Percentiles rank a stretch among this genome's conserved stretches.
These are phyloP conservation scores for Talaromyces sp. DNA, from an alignment of 2,329 filamentous ascomycete genomes.

Conservation along the genomic window DNA sequence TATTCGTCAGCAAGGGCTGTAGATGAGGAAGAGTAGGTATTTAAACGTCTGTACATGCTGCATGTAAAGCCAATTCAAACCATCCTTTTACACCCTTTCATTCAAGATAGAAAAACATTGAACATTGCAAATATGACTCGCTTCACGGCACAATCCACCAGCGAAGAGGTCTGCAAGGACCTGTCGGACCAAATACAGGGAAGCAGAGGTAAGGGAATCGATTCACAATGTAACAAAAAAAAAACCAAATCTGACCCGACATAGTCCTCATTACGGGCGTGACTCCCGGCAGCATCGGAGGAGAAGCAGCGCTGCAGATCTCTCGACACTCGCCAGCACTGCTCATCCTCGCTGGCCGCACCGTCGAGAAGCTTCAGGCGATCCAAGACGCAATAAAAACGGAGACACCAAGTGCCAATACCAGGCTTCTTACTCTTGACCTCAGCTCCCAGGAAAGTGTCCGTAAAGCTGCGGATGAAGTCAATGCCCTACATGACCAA, in stretches of 20 bases:
- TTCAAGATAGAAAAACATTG: background rate
- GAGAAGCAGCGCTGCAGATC: background rate
- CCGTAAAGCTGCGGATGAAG: background rate
- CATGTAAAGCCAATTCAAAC: background rate
- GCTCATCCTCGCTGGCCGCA: constrained; percentile 3
- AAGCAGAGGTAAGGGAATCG: background rate
- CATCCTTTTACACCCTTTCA: background rate
- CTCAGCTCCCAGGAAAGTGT: background rate
- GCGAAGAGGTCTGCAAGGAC: background rate
- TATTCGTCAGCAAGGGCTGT: background rate
- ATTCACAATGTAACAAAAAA: background rate
- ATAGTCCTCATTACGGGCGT: constrained; percentile 1
- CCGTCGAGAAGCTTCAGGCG: background rate
- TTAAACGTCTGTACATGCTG: background rate
- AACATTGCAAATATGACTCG: background rate
- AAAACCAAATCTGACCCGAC: background rate
- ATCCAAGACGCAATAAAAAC: background rate
- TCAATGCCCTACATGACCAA: constrained; percentile 15
- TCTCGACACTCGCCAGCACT: background rate
- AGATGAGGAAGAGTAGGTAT: background rate
- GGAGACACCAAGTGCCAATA: background rate
- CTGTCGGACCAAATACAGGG: constrained; percentile 1
- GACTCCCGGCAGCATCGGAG: background rate
- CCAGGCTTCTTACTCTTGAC: background rate
- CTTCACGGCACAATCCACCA: background rate